A percentile compares a stretch with the other conserved stretches of the same genome.
Conservation (phyloP, 257 asterid genomes). For the Agastache rugosa region DNA sequence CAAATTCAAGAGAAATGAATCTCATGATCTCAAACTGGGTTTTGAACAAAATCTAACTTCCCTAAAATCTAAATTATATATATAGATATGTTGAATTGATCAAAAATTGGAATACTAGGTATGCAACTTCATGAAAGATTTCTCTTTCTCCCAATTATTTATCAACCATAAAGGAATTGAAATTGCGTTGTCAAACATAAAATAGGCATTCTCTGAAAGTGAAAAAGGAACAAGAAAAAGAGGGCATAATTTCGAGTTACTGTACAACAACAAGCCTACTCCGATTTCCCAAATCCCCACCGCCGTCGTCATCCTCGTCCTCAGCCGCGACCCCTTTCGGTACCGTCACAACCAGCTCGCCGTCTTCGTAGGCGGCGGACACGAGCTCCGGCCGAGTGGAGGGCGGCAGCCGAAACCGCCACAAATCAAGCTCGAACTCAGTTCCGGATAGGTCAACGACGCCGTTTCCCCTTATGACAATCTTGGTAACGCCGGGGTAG, state of each 20-base stretch:
- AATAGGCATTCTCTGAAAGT: conserved; percentile 17
- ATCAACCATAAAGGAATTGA: conserved; percentile 24
- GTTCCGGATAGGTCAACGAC: conserved; percentile 48
- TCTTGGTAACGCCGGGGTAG: conserved; percentile 81
- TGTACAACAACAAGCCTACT: conserved; percentile 68
- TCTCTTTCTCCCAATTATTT: conserved; percentile 1
- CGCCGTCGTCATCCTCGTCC: conserved; percentile 42
- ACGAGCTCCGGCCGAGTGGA: conserved; percentile 72
- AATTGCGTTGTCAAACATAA: conserved; percentile 28
- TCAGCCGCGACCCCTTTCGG: conserved; percentile 61
- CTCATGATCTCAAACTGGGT: not conserved
- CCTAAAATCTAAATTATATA: conserved; percentile 4
- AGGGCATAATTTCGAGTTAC: conserved; percentile 40
- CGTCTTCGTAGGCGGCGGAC: conserved; percentile 59
- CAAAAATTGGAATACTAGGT: not conserved
- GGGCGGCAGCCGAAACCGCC: conserved; percentile 83
- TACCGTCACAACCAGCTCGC: conserved; percentile 78
- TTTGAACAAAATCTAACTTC: not conserved
- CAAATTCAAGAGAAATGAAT: not conserved
- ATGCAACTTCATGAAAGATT: conserved; percentile 3
- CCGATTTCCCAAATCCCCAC: conserved; percentile 49
- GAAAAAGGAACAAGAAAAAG: not conserved
- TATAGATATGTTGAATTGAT: not conserved
- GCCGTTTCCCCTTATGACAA: conserved; percentile 56
- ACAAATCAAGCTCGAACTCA: conserved; percentile 70